Evolutionary conservation across 2,329 filamentous ascomycete species (phyloP).

Genomic region (Taxawa tesnikishii): DNA sequence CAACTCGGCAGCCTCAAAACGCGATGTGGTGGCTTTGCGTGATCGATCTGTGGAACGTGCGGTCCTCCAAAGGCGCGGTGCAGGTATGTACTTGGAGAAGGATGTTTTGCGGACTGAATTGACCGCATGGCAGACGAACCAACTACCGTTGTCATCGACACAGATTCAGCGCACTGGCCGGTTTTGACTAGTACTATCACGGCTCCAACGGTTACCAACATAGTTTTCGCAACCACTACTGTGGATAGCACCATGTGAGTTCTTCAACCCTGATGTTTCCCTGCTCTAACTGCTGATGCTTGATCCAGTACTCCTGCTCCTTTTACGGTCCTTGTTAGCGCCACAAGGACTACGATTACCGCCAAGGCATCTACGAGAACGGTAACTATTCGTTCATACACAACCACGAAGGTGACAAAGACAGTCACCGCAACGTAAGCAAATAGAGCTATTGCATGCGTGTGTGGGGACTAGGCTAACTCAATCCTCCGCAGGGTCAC

Average conservation of each 20-base stretch:
- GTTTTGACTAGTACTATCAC: slow-evolving; percentile 14
- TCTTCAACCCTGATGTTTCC: neutral
- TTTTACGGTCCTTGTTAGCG: neutral
- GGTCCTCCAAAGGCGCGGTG: neutral
- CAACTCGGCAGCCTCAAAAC: neutral
- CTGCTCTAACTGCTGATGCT: neutral
- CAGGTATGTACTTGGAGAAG: too few relatives aligned
- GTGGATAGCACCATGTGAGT: neutral
- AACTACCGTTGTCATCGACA: slow-evolving; percentile 19
- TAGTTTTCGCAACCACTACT: slow-evolving; percentile 1
- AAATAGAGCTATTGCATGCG: neutral
- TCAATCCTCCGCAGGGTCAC: neutral
- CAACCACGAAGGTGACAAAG: neutral
- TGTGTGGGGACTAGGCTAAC: too few relatives aligned
- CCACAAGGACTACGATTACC: neutral
- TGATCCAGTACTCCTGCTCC: neutral
- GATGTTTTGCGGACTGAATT: too few relatives aligned
- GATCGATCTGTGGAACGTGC: slow-evolving; percentile 1
- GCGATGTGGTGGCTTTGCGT: neutral
- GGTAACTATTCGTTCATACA: neutral
- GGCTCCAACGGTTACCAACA: slow-evolving; percentile 13
- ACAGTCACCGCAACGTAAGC: neutral
- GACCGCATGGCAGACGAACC: too few relatives aligned
- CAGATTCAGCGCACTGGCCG: slow-evolving; percentile 7
- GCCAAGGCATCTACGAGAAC: neutral